These are phyloP conservation scores for Dichomitus squalens DNA, from an alignment of 1,284 basidiomycete species.

Conservation along the genomic window DNA sequence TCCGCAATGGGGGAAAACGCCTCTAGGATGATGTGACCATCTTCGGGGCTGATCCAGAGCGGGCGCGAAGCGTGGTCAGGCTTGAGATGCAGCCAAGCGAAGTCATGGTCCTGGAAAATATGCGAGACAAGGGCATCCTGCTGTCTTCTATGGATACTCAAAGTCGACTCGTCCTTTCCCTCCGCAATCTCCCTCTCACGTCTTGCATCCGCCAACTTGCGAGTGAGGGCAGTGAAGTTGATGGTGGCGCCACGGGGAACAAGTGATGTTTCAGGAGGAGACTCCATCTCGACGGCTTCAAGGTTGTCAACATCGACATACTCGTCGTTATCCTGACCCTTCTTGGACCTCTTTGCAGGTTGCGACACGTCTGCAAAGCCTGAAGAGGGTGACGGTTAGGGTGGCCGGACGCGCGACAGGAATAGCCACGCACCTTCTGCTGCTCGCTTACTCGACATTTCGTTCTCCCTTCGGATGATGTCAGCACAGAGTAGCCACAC, in stretches of 20 bases:
- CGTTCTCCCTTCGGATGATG: constrained; percentile 17
- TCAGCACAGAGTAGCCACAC: background rate
- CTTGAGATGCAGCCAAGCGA: constrained; percentile 85
- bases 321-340: constrained; percentile 50
- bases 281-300: constrained; percentile 47
- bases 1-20: constrained; percentile 96
- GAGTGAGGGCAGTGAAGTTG: constrained; percentile 78
- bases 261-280: constrained; percentile 54
- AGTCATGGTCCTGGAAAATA: constrained; percentile 82
- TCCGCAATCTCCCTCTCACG: constrained; percentile 41
- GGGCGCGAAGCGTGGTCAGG: constrained; percentile 89
- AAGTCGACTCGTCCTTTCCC: constrained; percentile 32
- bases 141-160: constrained; percentile 59
- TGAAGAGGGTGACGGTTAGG: constrained; percentile 11
- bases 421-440: constrained; percentile 46
- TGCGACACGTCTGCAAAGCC: constrained; percentile 40
- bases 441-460: constrained; percentile 49
- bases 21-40: constrained; percentile 94
- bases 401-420: background rate
- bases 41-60: constrained; percentile 93
- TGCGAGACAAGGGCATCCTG: constrained; percentile 76
- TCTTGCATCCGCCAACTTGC: constrained; percentile 68
- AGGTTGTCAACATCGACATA: constrained; percentile 60
- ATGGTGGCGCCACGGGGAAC: constrained; percentile 75
- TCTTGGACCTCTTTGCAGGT: constrained; percentile 55